A percentile compares a stretch with the other conserved stretches of the same genome.
Evolutionary conservation across 2,329 filamentous ascomycete genomes (phyloP).

Genomic region (Dactylellina haptotyla): DNA sequence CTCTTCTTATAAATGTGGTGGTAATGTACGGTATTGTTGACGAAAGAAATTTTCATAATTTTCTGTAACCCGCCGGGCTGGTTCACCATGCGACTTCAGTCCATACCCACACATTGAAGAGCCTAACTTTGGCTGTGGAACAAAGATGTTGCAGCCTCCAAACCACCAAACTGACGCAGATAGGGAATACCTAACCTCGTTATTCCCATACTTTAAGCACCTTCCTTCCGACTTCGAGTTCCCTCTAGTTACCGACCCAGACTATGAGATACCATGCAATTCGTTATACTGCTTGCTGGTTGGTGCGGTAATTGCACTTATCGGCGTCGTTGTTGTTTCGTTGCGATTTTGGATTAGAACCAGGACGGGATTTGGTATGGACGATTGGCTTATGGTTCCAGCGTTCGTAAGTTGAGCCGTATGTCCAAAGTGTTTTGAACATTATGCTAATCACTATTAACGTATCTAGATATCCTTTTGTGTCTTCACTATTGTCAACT

Average conservation of each 20-base stretch:
- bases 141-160: slow-evolving; percentile 22
- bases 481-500: slow-evolving; percentile 21
- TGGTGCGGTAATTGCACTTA: background rate
- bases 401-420: slow-evolving; percentile 23
- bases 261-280: slow-evolving; percentile 25
- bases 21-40: background rate
- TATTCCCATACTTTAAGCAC: slow-evolving; percentile 33
- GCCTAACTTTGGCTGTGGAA: background rate
- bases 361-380: slow-evolving; percentile 16
- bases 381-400: slow-evolving; percentile 46
- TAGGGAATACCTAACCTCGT: slow-evolving; percentile 25
- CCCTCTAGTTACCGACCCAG: slow-evolving; percentile 10
- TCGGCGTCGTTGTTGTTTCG: background rate
- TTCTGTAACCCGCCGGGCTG: background rate
- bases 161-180: slow-evolving; percentile 35
- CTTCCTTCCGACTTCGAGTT: slow-evolving; percentile 39
- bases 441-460: background rate
- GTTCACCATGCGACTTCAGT: background rate
- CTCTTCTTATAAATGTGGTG: background rate
- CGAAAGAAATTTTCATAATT: background rate
- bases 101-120: background rate
- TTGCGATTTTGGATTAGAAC: slow-evolving; percentile 35
- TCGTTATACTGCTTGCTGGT: slow-evolving; percentile 18
- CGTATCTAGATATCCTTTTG: slow-evolving; percentile 20
- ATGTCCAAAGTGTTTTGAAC: background rate